Evolutionary conservation across 192 early-diverging fungal genomes (phyloP).

Genomic region (Coemansia sp.): DNA sequence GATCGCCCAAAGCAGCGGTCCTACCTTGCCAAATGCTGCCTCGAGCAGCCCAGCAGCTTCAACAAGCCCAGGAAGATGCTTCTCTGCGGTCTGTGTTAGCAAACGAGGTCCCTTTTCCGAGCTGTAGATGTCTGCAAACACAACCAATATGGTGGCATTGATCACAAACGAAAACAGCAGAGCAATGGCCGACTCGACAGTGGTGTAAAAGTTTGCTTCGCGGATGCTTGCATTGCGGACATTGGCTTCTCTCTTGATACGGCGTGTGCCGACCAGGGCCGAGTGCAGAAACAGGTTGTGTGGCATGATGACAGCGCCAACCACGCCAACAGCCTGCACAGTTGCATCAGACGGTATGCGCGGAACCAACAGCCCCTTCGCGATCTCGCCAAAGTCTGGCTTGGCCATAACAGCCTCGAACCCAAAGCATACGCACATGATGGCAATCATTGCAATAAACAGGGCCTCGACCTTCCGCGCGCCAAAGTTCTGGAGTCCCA

Average conservation of each 20-base stretch:
- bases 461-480: constrained; percentile 69
- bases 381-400: constrained; percentile 54
- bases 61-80: constrained; percentile 59
- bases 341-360: constrained; percentile 57
- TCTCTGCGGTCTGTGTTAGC: constrained; percentile 6
- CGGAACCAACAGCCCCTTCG: constrained; percentile 58
- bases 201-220: constrained; percentile 70
- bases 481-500: constrained; percentile 65
- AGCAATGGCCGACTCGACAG: constrained; percentile 63
- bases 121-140: constrained; percentile 59
- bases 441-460: constrained; percentile 71
- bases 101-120: not conserved
- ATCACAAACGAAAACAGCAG: constrained; percentile 66
- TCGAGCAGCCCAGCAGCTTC: constrained; percentile 63
- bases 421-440: constrained; percentile 77
- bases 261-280: constrained; percentile 66
- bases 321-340: constrained; percentile 67
- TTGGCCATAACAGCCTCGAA: constrained; percentile 61
- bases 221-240: constrained; percentile 57
- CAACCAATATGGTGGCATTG: constrained; percentile 68
- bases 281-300: constrained; percentile 90
- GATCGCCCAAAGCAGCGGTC: constrained; percentile 77
- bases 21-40: constrained; percentile 58
- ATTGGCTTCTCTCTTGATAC: constrained; percentile 33
- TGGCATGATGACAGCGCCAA: constrained; percentile 80